Evolutionary conservation across 495 filamentous ascomycete species (phyloP).

Genomic region (Lophiostoma macrostomum): DNA sequence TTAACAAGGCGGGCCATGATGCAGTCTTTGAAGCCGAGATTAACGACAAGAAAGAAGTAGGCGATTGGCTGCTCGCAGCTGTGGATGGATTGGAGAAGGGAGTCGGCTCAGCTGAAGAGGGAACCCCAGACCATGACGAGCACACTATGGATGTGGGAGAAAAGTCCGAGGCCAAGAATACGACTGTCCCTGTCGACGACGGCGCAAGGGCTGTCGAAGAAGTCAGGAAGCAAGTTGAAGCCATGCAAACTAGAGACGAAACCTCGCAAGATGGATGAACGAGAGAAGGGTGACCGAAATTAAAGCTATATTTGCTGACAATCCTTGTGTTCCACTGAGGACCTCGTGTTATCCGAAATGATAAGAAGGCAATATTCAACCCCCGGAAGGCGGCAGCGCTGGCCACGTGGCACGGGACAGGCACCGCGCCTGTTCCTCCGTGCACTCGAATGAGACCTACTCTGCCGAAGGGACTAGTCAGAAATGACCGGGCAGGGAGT

Average conservation of each 20-base stretch:
- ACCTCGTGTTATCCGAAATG: background rate
- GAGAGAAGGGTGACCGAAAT: constrained; percentile 15
- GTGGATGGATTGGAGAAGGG: constrained; percentile 55
- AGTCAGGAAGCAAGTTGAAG: constrained; percentile 21
- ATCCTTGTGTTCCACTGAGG: constrained; percentile 1
- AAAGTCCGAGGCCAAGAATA: background rate
- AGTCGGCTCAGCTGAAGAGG: constrained; percentile 34
- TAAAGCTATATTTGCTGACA: constrained; percentile 25
- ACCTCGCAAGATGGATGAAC: constrained; percentile 18
- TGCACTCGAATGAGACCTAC: background rate
- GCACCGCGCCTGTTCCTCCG: constrained; percentile 2
- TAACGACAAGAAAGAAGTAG: constrained; percentile 64
- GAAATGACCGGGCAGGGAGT: constrained; percentile 1
- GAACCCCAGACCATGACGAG: constrained; percentile 27
- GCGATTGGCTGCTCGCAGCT: constrained; percentile 60
- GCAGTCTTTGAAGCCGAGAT: constrained; percentile 82
- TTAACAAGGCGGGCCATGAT: constrained; percentile 80
- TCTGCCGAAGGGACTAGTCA: constrained; percentile 3
- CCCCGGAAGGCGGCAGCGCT: background rate
- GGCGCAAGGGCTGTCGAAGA: constrained; percentile 5
- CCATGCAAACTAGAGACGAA: constrained; percentile 9
- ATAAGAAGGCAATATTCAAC: constrained; percentile 2
- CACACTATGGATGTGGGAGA: constrained; percentile 3
- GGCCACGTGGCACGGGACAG: constrained; percentile 20
- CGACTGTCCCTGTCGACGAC: constrained; percentile 1